These are phyloP conservation scores for Sporothrix schenckii DNA, from an alignment of 2,329 filamentous ascomycete genomes.

Conservation along the genomic window DNA sequence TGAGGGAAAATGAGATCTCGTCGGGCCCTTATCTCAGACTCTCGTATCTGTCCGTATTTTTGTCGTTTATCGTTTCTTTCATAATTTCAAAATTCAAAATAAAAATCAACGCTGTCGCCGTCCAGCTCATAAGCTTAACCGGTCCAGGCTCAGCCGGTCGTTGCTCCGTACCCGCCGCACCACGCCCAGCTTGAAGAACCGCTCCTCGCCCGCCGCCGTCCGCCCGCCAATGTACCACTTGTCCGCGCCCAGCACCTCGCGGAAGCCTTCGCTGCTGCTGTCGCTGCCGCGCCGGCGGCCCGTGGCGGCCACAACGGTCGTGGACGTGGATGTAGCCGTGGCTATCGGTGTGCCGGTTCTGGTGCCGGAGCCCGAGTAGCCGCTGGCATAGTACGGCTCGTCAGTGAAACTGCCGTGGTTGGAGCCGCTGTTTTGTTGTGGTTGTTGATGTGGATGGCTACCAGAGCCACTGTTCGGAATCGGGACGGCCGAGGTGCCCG, in stretches of 20 bases:
- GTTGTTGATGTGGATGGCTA: conserved; percentile 15
- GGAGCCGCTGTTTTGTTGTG: conserved; percentile 33
- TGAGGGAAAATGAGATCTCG: no score
- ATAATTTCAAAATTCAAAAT: not conserved
- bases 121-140: conserved; percentile 52
- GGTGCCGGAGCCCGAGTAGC: conserved; percentile 21
- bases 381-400: conserved; percentile 29
- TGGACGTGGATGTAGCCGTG: conserved; percentile 32
- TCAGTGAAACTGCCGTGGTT: conserved; percentile 24
- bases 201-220: conserved; percentile 75
- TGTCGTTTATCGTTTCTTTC: conserved; percentile 16
- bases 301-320: conserved; percentile 29
- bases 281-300: conserved; percentile 69
- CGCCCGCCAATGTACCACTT: conserved; percentile 82
- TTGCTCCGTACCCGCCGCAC: conserved; percentile 71
- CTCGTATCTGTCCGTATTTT: not conserved
- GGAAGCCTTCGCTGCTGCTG: conserved; percentile 74
- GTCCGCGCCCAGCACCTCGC: conserved; percentile 70
- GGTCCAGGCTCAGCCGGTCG: conserved; percentile 75
- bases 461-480: not conserved
- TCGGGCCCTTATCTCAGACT: no score
- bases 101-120: no score
- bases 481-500: not conserved
- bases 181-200: conserved; percentile 79
- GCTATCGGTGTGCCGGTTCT: conserved; percentile 1